Conservation (phyloP, 331 rosid species). For the Quercus tomentella region DNA sequence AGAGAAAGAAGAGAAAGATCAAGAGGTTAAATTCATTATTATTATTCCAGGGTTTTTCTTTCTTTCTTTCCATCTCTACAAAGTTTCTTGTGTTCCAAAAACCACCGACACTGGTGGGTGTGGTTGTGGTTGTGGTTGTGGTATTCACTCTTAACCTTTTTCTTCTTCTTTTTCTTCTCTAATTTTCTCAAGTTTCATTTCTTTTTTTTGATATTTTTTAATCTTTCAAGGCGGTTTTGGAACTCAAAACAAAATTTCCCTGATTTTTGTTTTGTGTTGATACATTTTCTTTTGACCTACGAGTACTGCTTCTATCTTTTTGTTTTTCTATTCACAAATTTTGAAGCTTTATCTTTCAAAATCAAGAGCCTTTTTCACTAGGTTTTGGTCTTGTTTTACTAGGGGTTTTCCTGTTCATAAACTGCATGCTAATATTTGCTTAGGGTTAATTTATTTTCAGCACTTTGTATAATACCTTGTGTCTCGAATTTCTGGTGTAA, state of each 20-base stretch:
- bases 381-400: neutral
- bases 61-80: too few species aligned
- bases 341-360: neutral
- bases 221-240: conserved; percentile 1
- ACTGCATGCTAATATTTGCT: neutral
- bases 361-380: neutral
- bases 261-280: neutral
- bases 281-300: neutral
- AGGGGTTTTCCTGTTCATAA: neutral
- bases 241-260: neutral
- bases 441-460: neutral
- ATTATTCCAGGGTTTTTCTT: neutral
- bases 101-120: conserved; percentile 24
- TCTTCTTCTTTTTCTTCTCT: neutral
- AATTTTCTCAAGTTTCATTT: neutral
- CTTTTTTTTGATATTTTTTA: neutral
- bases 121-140: neutral
- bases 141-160: neutral
- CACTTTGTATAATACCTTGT: neutral
- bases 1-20: conserved; percentile 8
- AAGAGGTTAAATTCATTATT: neutral
- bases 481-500: neutral
- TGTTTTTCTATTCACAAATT: neutral
- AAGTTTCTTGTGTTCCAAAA: neutral
- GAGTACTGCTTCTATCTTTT: too few species aligned